Base-by-base conservation (phyloP, 352 stramenopile genomes). In the Phytophthora citrophthora region DNA sequence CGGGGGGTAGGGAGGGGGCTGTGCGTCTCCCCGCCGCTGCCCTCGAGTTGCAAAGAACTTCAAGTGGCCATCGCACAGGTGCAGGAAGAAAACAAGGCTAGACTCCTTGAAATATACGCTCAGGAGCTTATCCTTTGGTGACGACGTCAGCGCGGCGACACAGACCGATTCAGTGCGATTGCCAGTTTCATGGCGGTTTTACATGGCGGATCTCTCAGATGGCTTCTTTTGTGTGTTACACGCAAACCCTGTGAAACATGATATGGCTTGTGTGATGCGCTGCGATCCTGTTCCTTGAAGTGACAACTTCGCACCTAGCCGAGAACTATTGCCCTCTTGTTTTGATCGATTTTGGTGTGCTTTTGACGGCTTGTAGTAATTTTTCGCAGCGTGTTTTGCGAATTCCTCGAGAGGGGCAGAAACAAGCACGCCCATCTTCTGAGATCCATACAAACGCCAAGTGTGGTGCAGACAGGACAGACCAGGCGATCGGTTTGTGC, bases 231-330 rank as follows among this genome's bases (percentile, higher is more conserved):
- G 34, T 67, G 57, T 57, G 16, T 10, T 15, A 4, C 15, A 63
- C 64, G 2, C 34, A 41, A 68, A 56, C 6, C 59, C 58, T 8
- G 26, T 20, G 3, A 59, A 63, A 68, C 0, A 10, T 26, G 51
- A 72, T 71, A 71, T 71, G 51, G 64, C 56, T 71, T 56, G 56
- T 27, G 44, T 72, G 50, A 68, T 72, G 63, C 29, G 44, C 60
- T 11, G 46, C 47, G 32, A 70, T 67, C 51, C 31, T 55, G 29
- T 54, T 64, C 51, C 38, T 72, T 68, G 63, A 71, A 71, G 63
- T 68, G 47, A 26, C 39, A 6, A 4, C 18, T 36, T 44, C 47
- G 47, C 24, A 51, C 45, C 23, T 51, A 51, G 24, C 29, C n/a
- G 8, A 9, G 24, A 38, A 1, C 0, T 11, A 2, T 9, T 50